phyloP scores from a whole-genome alignment of 2,329 filamentous ascomycete genomes.

The Fusarium caatingaense region DNA sequence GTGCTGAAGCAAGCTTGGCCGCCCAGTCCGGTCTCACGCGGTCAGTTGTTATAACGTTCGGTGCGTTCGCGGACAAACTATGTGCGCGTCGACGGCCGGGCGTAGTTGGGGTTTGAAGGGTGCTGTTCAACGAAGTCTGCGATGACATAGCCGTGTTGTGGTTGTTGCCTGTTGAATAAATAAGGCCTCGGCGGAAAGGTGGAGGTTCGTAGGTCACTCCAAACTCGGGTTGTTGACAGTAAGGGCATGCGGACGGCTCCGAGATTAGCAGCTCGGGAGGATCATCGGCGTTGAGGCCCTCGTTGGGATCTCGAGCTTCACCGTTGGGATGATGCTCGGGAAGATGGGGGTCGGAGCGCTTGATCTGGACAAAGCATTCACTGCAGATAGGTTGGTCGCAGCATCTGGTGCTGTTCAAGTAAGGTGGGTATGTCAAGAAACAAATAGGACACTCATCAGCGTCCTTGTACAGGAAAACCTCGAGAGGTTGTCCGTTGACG shows the following conservation, averaged over 20 bases:
- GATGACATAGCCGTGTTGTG: conserved; percentile 83
- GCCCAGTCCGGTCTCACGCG: conserved; percentile 94
- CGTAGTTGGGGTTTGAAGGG: conserved; percentile 53
- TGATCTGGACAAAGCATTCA: conserved; percentile 99
- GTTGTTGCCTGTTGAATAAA: conserved; percentile 63
- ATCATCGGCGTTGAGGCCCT: conserved; percentile 59
- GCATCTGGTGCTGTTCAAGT: conserved; percentile 92
- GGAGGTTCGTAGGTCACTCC: conserved; percentile 95
- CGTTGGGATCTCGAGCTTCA: conserved; percentile 51
- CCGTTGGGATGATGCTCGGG: conserved; percentile 78
- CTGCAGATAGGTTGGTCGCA: conserved; percentile 98
- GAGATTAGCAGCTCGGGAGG: conserved; percentile 79
- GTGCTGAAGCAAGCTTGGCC: conserved; percentile 85
- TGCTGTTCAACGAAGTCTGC: conserved; percentile 79
- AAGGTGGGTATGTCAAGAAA: conserved; percentile 94
- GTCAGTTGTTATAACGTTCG: conserved; percentile 92
- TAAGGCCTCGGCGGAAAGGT: conserved; percentile 85
- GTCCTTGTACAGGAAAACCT: conserved; percentile 94
- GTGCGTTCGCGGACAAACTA: conserved; percentile 82
- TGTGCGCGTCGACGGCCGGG: conserved; percentile 61
- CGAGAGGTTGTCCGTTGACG: conserved; percentile 93
- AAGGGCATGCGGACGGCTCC: conserved; percentile 91
- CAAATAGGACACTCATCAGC: conserved; percentile 94
- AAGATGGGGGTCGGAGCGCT: conserved; percentile 89
- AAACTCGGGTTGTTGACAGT: conserved; percentile 94